These are phyloP conservation scores for Candida freyschussii DNA, from an alignment of 1,139 yeast species.

Conservation along the genomic window DNA sequence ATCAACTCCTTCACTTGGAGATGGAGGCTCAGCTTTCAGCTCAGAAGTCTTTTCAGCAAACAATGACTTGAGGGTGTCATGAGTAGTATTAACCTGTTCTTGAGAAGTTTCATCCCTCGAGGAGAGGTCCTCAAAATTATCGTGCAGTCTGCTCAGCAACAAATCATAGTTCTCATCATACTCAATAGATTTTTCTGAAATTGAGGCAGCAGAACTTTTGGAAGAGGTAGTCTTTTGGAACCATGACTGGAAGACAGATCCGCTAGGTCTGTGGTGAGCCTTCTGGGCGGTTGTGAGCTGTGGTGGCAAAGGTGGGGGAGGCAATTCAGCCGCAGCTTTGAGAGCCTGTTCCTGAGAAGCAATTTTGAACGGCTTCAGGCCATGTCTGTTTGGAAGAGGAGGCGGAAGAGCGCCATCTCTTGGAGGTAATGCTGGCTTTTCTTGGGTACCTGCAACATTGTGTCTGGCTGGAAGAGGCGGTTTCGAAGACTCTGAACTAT, in stretches of 20 bases:
- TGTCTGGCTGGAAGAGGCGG: constrained; percentile 8
- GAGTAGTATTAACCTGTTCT: constrained; percentile 55
- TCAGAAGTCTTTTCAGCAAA: constrained; percentile 27
- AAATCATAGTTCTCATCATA: constrained; percentile 38
- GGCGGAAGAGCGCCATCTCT: constrained; percentile 3
- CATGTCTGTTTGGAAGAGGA: constrained; percentile 12
- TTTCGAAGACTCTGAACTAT: background rate
- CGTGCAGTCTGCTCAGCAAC: constrained; percentile 36
- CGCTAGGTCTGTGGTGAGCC: constrained; percentile 16
- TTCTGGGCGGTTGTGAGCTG: constrained; percentile 22
- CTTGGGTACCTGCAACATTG: too few relatives aligned
- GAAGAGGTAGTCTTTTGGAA: constrained; percentile 12
- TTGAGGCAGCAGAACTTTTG: constrained; percentile 10
- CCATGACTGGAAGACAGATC: constrained; percentile 20
- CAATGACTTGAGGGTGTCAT: constrained; percentile 46
- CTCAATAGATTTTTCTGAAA: constrained; percentile 17
- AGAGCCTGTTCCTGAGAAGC: constrained; percentile 7
- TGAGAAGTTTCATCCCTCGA: constrained; percentile 33
- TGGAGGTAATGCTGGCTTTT: constrained; percentile 29
- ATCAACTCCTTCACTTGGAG: constrained; percentile 23
- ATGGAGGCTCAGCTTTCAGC: constrained; percentile 13
- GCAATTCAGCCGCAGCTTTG: constrained; percentile 12
- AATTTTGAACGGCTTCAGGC: constrained; percentile 8
- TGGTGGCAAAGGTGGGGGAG: constrained; percentile 27
- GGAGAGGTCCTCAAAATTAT: constrained; percentile 31